Base-by-base conservation (phyloP, 345 rosid genomes). In the Salix udensis region DNA sequence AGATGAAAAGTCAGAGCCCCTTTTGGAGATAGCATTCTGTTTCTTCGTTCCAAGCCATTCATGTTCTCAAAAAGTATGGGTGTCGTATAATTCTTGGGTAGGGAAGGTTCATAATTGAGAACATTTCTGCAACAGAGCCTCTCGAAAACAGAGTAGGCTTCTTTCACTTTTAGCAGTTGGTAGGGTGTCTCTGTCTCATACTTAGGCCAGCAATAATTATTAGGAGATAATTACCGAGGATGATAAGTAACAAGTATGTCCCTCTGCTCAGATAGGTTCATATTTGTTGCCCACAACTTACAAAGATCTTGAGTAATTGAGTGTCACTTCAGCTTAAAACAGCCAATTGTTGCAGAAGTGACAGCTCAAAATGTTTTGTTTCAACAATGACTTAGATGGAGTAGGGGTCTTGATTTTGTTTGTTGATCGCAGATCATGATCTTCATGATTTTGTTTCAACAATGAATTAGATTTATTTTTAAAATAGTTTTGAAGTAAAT, bases 31-130 rank as follows among this genome's bases (percentile, higher is more conserved):
- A 67, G 66, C 72, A 40, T 58, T 76, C 31, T 71, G 82, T 82
- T 86, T 73, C 84, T 76, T 71, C 82, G 74, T 76, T 75, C 78
- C 84, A 58, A 77, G 81, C 86, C 86, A 84, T 24, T 21, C 42
- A 79, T 77, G 62, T 61, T 24, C 26, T 68, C 42, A 23, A 74
- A 79, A 75, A 52, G 53, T 46, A 58, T 7, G 66, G 66, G n/a
- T 19, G 74, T 40, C 67, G 64, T 70, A n/a, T 24, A n/a, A 13
- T 74, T 48, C 58, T 64, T 39, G 46, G 75, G 75, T 0, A 31
- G 60, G 12, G 58, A 23, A 19, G 16, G 44, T 70, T 7, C 4
- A 65, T 12, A 55, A 68, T 24, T 76, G 67, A 68, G 28, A 42
- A 76, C 36, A 12, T 26, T 65, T 65, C 68, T 34, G 16, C 21